These are phyloP conservation scores for Geoglossum glabrum DNA, from an alignment of 495 filamentous ascomycete species.

Conservation along the genomic window DNA sequence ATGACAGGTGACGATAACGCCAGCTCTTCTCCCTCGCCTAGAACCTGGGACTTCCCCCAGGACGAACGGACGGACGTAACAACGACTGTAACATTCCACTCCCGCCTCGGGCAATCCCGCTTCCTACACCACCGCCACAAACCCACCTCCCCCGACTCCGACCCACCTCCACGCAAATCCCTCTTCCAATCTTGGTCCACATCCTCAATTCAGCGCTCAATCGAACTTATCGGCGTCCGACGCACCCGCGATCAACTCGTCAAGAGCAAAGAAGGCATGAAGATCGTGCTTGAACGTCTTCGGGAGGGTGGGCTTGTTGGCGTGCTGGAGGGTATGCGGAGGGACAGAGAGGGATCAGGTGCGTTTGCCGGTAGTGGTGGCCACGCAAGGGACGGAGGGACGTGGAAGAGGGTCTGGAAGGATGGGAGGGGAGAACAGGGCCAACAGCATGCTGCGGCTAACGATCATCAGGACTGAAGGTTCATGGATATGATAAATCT, in stretches of 20 bases:
- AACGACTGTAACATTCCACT: conserved; percentile 70
- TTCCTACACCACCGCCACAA: conserved; percentile 29
- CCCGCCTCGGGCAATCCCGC: conserved; percentile 55
- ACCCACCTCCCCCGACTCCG: conserved; percentile 23
- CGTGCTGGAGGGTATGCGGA: conserved; percentile 66
- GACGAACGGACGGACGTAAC: conserved; percentile 57
- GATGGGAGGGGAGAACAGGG: not conserved
- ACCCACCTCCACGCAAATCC: conserved; percentile 31
- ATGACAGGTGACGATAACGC: not conserved
- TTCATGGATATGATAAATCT: not conserved
- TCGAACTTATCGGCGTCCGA: conserved; percentile 72
- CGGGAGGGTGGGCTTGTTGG: conserved; percentile 65
- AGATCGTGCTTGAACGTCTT: conserved; percentile 71
- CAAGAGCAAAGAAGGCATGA: conserved; percentile 90
- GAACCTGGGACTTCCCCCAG: conserved; percentile 19
- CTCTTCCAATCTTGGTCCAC: conserved; percentile 60
- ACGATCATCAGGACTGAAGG: not conserved
- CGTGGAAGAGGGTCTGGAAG: not conserved
- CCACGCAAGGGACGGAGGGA: not conserved
- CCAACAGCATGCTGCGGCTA: not conserved
- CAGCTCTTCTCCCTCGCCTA: conserved; percentile 8
- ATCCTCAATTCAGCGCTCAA: conserved; percentile 62
- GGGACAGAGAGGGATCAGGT: conserved; percentile 35
- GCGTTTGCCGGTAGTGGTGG: not conserved
- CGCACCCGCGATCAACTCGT: conserved; percentile 65